Evolutionary conservation across 148 eudicot genomes (phyloP).

Genomic region (Camellia japonica): DNA sequence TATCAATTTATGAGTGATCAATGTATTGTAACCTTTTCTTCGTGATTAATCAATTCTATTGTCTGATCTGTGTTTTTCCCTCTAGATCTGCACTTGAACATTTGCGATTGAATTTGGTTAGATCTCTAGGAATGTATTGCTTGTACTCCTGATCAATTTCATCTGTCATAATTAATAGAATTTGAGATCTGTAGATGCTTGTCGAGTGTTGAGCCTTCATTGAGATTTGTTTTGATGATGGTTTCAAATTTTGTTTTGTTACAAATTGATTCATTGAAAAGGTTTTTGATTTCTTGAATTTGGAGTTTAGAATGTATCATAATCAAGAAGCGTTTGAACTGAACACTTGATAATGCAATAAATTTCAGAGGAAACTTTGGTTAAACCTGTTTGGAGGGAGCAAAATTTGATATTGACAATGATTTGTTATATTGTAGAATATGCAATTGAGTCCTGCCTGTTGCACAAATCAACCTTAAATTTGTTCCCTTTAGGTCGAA

Average conservation of each 20-base stretch:
- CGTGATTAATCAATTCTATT: not conserved
- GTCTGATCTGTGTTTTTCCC: not conserved
- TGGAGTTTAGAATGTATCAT: not conserved
- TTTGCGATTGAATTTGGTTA: not conserved
- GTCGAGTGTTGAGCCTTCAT: not conserved
- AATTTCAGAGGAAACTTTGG: no score
- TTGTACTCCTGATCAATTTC: not conserved
- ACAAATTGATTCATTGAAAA: not conserved
- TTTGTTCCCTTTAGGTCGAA: not conserved
- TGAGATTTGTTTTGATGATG: not conserved
- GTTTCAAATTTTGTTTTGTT: not conserved
- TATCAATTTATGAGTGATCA: not conserved
- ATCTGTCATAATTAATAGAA: not conserved
- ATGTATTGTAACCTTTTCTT: not conserved
- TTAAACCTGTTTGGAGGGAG: not conserved
- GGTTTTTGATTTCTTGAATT: not conserved
- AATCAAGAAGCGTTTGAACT: no score
- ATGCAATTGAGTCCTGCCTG: not conserved
- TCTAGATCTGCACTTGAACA: not conserved
- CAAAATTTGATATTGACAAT: no score
- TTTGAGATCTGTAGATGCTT: not conserved
- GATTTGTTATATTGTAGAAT: no score
- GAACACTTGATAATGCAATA: no score
- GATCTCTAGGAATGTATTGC: not conserved
- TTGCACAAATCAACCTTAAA: not conserved